phyloP scores from a whole-genome alignment of 1,284 basidiomycete genomes.

The Quambalaria eucalypti region DNA sequence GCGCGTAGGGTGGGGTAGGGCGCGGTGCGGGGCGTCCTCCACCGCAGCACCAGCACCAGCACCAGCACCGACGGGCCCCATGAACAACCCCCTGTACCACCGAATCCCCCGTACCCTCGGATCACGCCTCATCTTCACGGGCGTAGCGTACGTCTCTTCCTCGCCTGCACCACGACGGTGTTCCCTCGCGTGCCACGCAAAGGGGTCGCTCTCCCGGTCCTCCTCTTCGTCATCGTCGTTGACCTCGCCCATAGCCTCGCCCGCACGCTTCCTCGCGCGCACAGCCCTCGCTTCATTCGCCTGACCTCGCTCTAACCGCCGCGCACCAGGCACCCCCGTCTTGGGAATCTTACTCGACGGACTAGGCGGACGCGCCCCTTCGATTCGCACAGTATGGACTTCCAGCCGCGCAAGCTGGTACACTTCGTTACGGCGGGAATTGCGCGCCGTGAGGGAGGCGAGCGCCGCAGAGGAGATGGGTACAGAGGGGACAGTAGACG shows the following conservation, averaged over 20 bases:
- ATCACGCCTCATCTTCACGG: not conserved
- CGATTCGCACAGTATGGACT: not conserved
- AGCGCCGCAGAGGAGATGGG: conserved; percentile 1
- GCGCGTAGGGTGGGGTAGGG: no score
- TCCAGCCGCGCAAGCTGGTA: conserved; percentile 1
- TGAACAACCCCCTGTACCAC: not conserved
- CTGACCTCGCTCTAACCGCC: not conserved
- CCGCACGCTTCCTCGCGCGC: not conserved
- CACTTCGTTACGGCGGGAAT: conserved; percentile 2
- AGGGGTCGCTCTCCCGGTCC: no score
- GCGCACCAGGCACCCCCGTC: not conserved
- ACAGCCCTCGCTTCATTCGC: not conserved
- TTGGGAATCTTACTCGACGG: conserved; percentile 3
- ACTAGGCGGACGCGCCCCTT: conserved; percentile 1
- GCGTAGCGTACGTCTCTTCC: conserved; percentile 1
- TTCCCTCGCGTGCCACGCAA: no score
- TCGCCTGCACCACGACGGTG: conserved; percentile 1
- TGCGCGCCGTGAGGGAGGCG: not conserved
- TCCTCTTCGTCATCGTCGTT: no score
- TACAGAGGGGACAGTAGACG: not conserved
- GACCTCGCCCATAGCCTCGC: no score
- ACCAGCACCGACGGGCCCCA: no score
- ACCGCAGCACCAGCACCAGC: no score
- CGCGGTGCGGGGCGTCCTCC: no score
- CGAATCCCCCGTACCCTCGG: not conserved